A percentile compares a stretch with the other conserved stretches of the same genome.
These are phyloP conservation scores for Emergomyces orientalis DNA, from an alignment of 2,329 filamentous ascomycete species.

Conservation along the genomic window DNA sequence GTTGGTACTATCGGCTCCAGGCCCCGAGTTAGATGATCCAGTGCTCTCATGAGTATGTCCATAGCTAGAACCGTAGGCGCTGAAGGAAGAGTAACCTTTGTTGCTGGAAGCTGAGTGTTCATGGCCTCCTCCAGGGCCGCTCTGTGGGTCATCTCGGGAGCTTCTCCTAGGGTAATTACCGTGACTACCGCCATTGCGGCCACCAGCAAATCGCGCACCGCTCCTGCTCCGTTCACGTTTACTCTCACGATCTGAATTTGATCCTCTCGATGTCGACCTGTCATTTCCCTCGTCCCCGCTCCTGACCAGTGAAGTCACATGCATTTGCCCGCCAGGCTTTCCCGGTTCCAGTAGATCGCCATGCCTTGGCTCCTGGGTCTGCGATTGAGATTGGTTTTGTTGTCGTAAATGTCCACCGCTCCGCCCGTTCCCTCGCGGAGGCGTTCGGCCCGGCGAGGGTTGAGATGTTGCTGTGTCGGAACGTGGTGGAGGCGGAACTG, in stretches of 20 bases:
- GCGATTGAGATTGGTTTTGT: slow-evolving; percentile 53
- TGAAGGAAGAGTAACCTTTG: neutral
- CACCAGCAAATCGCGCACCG: neutral
- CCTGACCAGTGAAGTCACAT: slow-evolving; percentile 4
- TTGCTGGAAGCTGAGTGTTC: neutral
- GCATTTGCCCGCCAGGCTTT: slow-evolving; percentile 6
- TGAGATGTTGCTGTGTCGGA: slow-evolving; percentile 43
- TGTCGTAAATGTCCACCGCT: slow-evolving; percentile 55
- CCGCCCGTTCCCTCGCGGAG: slow-evolving; percentile 44
- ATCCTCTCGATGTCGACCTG: neutral
- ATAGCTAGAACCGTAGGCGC: neutral
- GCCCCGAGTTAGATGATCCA: neutral
- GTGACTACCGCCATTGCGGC: neutral
- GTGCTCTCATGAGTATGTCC: neutral
- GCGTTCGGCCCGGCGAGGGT: slow-evolving; percentile 43
- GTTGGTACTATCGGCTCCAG: neutral
- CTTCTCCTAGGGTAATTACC: neutral
- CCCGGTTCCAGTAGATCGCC: slow-evolving; percentile 5
- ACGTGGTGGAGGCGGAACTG: slow-evolving; percentile 43
- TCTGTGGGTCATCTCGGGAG: neutral
- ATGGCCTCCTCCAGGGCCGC: neutral
- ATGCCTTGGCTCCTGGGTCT: slow-evolving; percentile 16
- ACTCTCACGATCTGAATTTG: slow-evolving; percentile 1
- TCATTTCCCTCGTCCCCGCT: neutral
- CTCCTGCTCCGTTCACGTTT: neutral